phyloP scores from a whole-genome alignment of 805 yeast species.

The Starmera dryadoides region DNA sequence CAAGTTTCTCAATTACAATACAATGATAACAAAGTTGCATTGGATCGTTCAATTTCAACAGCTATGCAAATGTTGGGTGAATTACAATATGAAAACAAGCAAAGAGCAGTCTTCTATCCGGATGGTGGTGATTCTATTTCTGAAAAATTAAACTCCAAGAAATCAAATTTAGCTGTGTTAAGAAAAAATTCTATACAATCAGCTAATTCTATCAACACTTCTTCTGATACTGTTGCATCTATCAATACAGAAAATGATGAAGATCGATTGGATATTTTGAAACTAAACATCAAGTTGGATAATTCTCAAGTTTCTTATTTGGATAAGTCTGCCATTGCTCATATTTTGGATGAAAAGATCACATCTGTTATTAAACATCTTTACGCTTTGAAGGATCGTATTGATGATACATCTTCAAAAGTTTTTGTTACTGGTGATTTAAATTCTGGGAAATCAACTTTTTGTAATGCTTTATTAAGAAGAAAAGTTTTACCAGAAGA shows the following conservation, averaged over 20 bases:
- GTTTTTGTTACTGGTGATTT: conserved; percentile 96
- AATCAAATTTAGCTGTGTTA: conserved; percentile 46
- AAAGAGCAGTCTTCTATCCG: conserved; percentile 60
- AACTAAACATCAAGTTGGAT: conserved; percentile 50
- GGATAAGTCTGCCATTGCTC: conserved; percentile 63
- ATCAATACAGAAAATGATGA: conserved; percentile 10
- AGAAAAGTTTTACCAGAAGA: conserved; percentile 84
- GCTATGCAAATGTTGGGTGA: conserved; percentile 44
- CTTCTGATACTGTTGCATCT: conserved; percentile 13
- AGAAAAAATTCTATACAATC: conserved; percentile 29
- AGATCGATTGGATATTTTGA: conserved; percentile 48
- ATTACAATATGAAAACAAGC: conserved; percentile 46
- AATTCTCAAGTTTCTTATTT: conserved; percentile 44
- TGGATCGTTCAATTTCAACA: conserved; percentile 54
- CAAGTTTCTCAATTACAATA: conserved; percentile 71
- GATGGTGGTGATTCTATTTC: conserved; percentile 23
- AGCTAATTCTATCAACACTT: conserved; percentile 11
- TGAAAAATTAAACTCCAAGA: conserved; percentile 34
- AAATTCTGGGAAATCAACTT: conserved; percentile 93
- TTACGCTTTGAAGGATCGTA: conserved; percentile 64
- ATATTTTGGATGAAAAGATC: conserved; percentile 63
- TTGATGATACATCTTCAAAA: conserved; percentile 87
- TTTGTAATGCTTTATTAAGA: conserved; percentile 83
- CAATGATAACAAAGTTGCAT: conserved; percentile 59
- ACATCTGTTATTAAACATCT: conserved; percentile 61